Conservation (phyloP, 23 red algal genomes). For the Pyropia haitanensis region DNA sequence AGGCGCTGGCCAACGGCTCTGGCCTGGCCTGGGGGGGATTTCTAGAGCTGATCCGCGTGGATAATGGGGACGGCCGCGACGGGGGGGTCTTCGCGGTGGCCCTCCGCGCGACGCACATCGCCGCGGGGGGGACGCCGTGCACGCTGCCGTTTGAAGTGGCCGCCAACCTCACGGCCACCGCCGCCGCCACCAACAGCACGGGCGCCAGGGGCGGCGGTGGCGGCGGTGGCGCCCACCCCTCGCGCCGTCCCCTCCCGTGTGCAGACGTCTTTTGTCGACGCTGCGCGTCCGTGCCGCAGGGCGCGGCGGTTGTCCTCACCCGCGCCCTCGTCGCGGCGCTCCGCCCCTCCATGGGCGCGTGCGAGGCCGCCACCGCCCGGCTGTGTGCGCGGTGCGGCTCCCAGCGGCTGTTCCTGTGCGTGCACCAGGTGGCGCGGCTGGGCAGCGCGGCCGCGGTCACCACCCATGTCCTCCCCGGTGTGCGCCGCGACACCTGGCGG, state of each 20-base stretch:
- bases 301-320: neutral
- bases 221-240: no score
- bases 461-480: constrained; percentile 33
- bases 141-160: constrained; percentile 23
- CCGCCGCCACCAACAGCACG: no score
- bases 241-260: neutral
- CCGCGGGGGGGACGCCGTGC: constrained; percentile 37
- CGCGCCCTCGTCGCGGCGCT: neutral
- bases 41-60: constrained; percentile 72
- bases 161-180: no score
- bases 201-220: no score
- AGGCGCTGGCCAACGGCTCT: no score
- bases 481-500: constrained; percentile 54
- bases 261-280: neutral
- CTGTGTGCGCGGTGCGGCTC: constrained; percentile 6
- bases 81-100: constrained; percentile 37
- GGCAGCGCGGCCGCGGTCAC: constrained; percentile 7
- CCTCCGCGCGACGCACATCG: constrained; percentile 18
- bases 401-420: neutral
- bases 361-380: neutral
- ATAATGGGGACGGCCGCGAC: constrained; percentile 58
- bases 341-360: neutral
- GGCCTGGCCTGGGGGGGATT: constrained; percentile 63
- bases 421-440: constrained; percentile 3
- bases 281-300: neutral